Base-by-base conservation (phyloP, 768 basidiomycete genomes). In the Mycena galericulata region DNA sequence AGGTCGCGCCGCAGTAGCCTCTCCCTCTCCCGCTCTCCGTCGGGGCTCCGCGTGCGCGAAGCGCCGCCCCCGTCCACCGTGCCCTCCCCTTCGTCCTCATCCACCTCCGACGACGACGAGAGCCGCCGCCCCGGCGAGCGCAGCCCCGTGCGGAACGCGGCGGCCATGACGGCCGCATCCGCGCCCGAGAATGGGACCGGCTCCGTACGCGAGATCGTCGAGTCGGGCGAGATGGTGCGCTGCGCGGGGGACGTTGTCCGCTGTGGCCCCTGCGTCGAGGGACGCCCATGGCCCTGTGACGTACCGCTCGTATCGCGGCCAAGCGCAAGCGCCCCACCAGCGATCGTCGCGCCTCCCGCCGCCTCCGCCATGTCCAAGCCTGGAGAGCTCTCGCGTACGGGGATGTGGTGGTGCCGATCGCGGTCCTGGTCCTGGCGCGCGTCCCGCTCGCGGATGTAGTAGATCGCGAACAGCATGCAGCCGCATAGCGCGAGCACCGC, bases 161-260 rank as follows among this genome's bases (percentile, higher is more conserved):
- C 90, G 50, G 95, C 95, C 89, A 97, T 94, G 75, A 96, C 92
- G 41, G 93, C 94, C 58, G 96, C 96, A 79, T 97, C 95, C n/a
- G 91, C 90, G 18, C 88, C 90, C 41, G 90, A 91, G 80, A 96
- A 92, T 11, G 89, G 91, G 12, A 86, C 91, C 51, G 87, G 82
- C 53, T 90, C 89, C 53, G 87, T 50, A 83, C 82, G 49, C 87
- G 88, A 57, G 84, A 91, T 92, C 55, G 88, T 91, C 20, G 89
- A 92, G 75, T 94, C 93, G 71, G 87, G 87, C 26, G 85, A 82
- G n/a, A 85, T 8, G 75, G 82, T 66, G 82, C 75, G 58, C 75
- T 75, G 26, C 75, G 80, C 55, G 64, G 60, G 54, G 15, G 67
- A 56, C 0, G 18, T 38, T 0, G 67, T 43, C n/a, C 60, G 34